Evolutionary conservation across 1,284 basidiomycete genomes (phyloP).

Genomic region (Pseudozyma sp.): DNA sequence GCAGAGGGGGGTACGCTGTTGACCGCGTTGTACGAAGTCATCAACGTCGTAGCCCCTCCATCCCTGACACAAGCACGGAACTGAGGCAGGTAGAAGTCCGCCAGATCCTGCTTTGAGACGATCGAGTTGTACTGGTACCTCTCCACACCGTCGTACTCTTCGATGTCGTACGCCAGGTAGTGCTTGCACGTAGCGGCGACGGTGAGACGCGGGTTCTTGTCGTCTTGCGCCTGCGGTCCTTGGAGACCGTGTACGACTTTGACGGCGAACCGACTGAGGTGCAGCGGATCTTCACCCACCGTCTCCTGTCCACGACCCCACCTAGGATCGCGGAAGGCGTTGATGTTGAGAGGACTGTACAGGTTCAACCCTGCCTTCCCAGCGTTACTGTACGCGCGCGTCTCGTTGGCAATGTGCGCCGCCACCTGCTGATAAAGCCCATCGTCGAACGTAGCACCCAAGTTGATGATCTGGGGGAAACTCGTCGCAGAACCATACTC

Average conservation of each 20-base stretch:
- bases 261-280: conserved; percentile 17
- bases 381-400: conserved; percentile 26
- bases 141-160: conserved; percentile 19
- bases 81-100: conserved; percentile 31
- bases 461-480: conserved; percentile 35
- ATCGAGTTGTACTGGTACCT: conserved; percentile 31
- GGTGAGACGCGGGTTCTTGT: not conserved
- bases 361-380: conserved; percentile 23
- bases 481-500: conserved; percentile 22
- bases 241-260: conserved; percentile 22
- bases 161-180: conserved; percentile 28
- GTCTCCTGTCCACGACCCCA: conserved; percentile 37
- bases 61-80: conserved; percentile 33
- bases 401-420: conserved; percentile 27
- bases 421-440: conserved; percentile 16
- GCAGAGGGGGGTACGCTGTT: conserved; percentile 29
- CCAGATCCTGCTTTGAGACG: conserved; percentile 32
- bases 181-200: conserved; percentile 35
- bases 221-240: conserved; percentile 1
- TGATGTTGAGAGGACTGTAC: conserved; percentile 34
- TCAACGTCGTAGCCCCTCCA: conserved; percentile 21
- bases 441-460: conserved; percentile 38
- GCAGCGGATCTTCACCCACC: conserved; percentile 26
- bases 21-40: conserved; percentile 31
- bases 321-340: conserved; percentile 28